Evolutionary conservation across 179 eudicot genomes (phyloP).

Genomic region (Spinacia oleracea): DNA sequence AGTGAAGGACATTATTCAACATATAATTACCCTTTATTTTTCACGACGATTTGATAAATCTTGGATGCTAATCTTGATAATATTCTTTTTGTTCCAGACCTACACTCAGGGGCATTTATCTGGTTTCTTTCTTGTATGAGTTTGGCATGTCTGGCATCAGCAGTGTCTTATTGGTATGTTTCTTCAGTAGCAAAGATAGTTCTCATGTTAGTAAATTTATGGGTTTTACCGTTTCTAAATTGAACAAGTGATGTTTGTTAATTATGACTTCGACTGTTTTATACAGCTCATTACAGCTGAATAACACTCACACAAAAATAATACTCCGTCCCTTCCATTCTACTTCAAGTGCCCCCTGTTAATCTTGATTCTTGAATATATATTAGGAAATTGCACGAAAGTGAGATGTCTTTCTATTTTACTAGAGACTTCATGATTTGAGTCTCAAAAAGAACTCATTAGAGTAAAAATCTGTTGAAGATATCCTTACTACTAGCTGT

Average conservation of each 20-base stretch:
- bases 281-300: not conserved
- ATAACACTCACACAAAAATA: not conserved
- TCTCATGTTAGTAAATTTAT: not conserved
- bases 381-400: not conserved
- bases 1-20: not conserved
- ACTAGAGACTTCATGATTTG: not conserved
- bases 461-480: not conserved
- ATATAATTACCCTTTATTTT: not conserved
- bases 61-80: slow-evolving; percentile 4
- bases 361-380: not conserved
- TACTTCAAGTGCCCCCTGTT: not conserved
- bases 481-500: not conserved
- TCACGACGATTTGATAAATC: not conserved
- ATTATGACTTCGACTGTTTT: not conserved
- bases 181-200: not conserved
- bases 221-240: not conserved
- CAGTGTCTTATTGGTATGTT: slow-evolving; percentile 69
- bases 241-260: not conserved
- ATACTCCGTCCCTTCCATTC: not conserved
- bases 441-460: not conserved
- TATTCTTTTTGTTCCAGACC: slow-evolving; percentile 44
- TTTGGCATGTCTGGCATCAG: slow-evolving; percentile 84
- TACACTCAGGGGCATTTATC: slow-evolving; percentile 61
- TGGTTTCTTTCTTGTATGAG: slow-evolving; percentile 82
- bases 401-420: not conserved